A percentile compares a stretch with the other conserved stretches of the same genome.
Evolutionary conservation across 148 eudicot species (phyloP).

Genomic region (Nepenthes gracilis): DNA sequence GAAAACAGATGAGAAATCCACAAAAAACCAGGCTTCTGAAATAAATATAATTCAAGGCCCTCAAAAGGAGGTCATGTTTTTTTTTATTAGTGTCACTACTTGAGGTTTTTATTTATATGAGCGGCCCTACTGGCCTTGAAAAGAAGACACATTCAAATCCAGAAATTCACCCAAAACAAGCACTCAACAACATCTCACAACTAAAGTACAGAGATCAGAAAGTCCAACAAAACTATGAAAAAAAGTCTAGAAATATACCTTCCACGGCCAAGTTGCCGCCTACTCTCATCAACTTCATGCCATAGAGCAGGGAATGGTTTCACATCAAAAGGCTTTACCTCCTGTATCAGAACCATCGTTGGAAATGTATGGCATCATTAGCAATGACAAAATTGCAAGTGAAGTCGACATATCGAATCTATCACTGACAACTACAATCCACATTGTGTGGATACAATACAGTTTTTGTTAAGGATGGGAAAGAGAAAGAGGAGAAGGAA

Average conservation of each 20-base stretch:
- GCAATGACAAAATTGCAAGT: not conserved
- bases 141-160: not conserved
- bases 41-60: no score
- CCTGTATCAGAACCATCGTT: conserved; percentile 22
- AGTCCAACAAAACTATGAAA: not conserved
- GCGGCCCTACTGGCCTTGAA: not conserved
- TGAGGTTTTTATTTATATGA: no score
- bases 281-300: conserved; percentile 71
- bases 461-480: no score
- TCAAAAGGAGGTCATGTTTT: no score
- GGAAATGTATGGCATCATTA: not conserved
- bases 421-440: no score
- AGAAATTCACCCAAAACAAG: not conserved
- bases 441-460: no score
- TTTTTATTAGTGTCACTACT: no score
- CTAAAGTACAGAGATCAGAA: not conserved
- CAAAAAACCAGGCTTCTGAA: no score
- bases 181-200: not conserved
- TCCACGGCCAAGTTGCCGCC: conserved; percentile 48
- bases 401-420: not conserved
- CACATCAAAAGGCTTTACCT: conserved; percentile 51
- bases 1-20: no score
- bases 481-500: no score
- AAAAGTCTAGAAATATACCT: conserved; percentile 29
- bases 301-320: conserved; percentile 81